phyloP scores from a whole-genome alignment of 345 rosid genomes.

The Linum trigynum region DNA sequence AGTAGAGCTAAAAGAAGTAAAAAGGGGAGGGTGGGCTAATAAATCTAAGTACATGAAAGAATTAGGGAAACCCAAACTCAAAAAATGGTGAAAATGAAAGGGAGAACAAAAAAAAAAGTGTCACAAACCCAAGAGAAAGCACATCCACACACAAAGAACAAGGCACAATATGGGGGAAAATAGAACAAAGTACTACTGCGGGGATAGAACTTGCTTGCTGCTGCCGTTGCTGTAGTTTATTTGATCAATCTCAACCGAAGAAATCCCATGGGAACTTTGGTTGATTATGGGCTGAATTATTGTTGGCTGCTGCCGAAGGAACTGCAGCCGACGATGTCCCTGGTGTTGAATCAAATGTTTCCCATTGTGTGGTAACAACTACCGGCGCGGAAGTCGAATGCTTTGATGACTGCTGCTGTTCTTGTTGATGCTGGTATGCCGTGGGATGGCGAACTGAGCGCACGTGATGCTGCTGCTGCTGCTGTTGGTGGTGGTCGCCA shows the following conservation, averaged over 20 bases:
- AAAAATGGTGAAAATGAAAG: slow-evolving; percentile 13
- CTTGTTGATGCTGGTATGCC: slow-evolving; percentile 1
- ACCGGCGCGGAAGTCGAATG: slow-evolving; percentile 18
- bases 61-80: slow-evolving; percentile 12
- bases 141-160: slow-evolving; percentile 43
- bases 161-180: slow-evolving; percentile 1
- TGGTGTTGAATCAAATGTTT: slow-evolving; percentile 25
- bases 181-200: slow-evolving; percentile 11
- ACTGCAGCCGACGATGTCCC: slow-evolving; percentile 10
- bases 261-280: slow-evolving; percentile 92
- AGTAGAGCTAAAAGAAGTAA: neutral
- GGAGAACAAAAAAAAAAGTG: neutral
- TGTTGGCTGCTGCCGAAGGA: slow-evolving; percentile 22
- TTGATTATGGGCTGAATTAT: slow-evolving; percentile 26
- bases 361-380: slow-evolving; percentile 24
- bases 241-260: slow-evolving; percentile 22
- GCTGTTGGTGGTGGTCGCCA: slow-evolving; percentile 20
- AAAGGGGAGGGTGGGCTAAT: slow-evolving; percentile 28
- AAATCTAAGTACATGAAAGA: slow-evolving; percentile 84
- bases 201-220: slow-evolving; percentile 11
- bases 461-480: slow-evolving; percentile 4
- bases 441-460: neutral
- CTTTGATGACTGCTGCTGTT: slow-evolving; percentile 9
- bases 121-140: slow-evolving; percentile 38
- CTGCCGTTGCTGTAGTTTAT: neutral